phyloP scores from a whole-genome alignment of 2,329 filamentous ascomycete genomes.

The Neofusicoccum parvum region DNA sequence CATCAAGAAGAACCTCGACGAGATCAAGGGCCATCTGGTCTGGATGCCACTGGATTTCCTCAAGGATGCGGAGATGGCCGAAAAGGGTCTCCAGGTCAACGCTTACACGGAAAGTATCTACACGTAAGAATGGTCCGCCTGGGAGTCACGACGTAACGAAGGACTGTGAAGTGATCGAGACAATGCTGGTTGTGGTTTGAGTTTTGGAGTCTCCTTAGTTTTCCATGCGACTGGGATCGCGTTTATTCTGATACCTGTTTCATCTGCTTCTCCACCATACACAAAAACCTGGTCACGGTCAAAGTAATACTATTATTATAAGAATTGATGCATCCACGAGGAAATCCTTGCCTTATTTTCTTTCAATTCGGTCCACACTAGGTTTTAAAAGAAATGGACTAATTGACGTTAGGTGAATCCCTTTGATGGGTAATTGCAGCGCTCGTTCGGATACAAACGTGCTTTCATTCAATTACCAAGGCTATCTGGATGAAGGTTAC shows the following conservation, averaged over 20 bases:
- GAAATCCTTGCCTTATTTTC: no score
- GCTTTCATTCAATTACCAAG: no score
- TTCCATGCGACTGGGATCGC: not conserved
- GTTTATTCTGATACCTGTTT: not conserved
- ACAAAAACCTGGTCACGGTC: not conserved
- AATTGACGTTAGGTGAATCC: no score
- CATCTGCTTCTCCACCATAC: not conserved
- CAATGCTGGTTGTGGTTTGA: not conserved
- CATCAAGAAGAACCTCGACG: slow-evolving; percentile 72
- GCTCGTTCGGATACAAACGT: no score
- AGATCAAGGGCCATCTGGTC: slow-evolving; percentile 85
- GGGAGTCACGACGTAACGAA: not conserved
- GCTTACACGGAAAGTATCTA: slow-evolving; percentile 84
- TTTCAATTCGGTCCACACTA: no score
- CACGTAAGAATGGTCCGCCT: slow-evolving; percentile 51
- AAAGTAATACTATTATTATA: no score
- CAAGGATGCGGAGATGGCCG: slow-evolving; percentile 83
- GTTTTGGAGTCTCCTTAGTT: not conserved
- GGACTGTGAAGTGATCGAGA: not conserved
- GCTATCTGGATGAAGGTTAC: no score
- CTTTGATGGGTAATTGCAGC: no score
- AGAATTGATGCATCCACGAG: no score
- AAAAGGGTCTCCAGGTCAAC: slow-evolving; percentile 85
- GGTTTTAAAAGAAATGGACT: no score
- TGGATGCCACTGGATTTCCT: slow-evolving; percentile 95